A percentile compares a stretch with the other conserved stretches of the same genome.
Evolutionary conservation across 2,329 filamentous ascomycete species (phyloP).

Genomic region (Botryosphaeria dothidea): DNA sequence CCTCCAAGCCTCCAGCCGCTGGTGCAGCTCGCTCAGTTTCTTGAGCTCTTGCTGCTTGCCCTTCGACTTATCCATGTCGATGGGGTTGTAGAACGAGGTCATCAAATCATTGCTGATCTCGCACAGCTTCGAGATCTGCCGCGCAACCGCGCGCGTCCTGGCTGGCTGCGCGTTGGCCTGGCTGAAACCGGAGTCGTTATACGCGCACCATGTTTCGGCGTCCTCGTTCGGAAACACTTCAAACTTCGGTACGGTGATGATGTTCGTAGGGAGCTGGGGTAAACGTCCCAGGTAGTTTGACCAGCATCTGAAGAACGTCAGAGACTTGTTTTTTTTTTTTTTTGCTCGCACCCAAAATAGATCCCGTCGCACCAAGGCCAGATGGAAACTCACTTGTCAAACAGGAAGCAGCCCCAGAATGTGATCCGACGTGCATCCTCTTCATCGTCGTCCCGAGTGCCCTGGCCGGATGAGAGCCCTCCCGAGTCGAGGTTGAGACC

Average conservation of each 20-base stretch:
- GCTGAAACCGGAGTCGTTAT: slow-evolving; percentile 79
- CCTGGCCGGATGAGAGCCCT: slow-evolving; percentile 57
- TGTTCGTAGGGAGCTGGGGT: slow-evolving; percentile 78
- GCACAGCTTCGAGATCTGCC: slow-evolving; percentile 80
- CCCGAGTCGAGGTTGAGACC: slow-evolving; percentile 84
- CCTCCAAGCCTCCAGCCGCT: slow-evolving; percentile 86
- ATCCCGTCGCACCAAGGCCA: background rate
- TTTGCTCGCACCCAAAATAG: background rate
- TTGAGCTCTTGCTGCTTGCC: slow-evolving; percentile 85
- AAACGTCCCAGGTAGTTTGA: slow-evolving; percentile 93
- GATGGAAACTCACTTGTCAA: slow-evolving; percentile 69
- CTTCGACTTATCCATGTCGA: slow-evolving; percentile 59
- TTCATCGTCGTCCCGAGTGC: slow-evolving; percentile 73
- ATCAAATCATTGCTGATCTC: slow-evolving; percentile 93
- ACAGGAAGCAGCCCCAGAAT: slow-evolving; percentile 97
- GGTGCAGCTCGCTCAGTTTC: slow-evolving; percentile 88
- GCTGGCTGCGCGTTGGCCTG: slow-evolving; percentile 75
- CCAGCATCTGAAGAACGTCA: slow-evolving; percentile 65
- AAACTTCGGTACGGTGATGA: slow-evolving; percentile 82
- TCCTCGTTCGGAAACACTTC: slow-evolving; percentile 92
- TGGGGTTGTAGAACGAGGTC: slow-evolving; percentile 86
- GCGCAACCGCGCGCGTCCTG: slow-evolving; percentile 75
- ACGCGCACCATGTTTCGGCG: slow-evolving; percentile 80
- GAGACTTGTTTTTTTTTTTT: too few relatives aligned
- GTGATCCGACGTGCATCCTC: slow-evolving; percentile 88